Evolutionary conservation across 1,284 basidiomycete species (phyloP).

Genomic region (Peniophora sp.): DNA sequence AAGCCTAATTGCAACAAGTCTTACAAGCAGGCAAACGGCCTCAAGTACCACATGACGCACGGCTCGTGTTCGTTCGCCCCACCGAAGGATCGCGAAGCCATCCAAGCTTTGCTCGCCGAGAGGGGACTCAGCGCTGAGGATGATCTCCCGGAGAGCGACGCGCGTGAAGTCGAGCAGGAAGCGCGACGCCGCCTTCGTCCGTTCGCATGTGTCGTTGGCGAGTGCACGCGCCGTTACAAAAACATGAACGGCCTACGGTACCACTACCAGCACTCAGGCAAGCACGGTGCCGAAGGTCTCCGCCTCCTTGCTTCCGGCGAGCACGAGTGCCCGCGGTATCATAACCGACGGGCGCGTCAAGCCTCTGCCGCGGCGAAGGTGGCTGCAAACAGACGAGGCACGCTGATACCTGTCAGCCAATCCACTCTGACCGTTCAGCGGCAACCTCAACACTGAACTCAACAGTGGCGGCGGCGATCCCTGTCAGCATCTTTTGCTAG

Average conservation of each 20-base stretch:
- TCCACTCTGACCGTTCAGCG: not conserved
- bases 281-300: conserved; percentile 85
- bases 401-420: too few species aligned
- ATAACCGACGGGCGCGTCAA: conserved; percentile 11
- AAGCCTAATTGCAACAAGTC: conserved; percentile 97
- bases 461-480: too few species aligned
- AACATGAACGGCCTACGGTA: conserved; percentile 97
- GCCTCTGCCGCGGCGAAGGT: conserved; percentile 8
- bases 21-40: conserved; percentile 95
- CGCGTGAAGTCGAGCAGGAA: conserved; percentile 71
- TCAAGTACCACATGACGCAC: conserved; percentile 96
- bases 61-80: conserved; percentile 91
- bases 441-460: not conserved
- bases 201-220: conserved; percentile 85
- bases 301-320: conserved; percentile 78
- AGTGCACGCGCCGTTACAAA: conserved; percentile 92
- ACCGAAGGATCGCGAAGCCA: conserved; percentile 68
- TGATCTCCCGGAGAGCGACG: conserved; percentile 54
- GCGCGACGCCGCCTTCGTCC: conserved; percentile 76
- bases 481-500: too few species aligned
- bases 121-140: conserved; percentile 34
- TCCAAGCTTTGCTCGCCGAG: conserved; percentile 57
- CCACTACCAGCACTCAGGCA: conserved; percentile 95
- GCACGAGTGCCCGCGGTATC: conserved; percentile 50
- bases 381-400: conserved; percentile 9